A percentile compares a stretch with the other conserved stretches of the same genome.
Evolutionary conservation across 305 asterid species (phyloP).

Genomic region (Fraxinus velutina): DNA sequence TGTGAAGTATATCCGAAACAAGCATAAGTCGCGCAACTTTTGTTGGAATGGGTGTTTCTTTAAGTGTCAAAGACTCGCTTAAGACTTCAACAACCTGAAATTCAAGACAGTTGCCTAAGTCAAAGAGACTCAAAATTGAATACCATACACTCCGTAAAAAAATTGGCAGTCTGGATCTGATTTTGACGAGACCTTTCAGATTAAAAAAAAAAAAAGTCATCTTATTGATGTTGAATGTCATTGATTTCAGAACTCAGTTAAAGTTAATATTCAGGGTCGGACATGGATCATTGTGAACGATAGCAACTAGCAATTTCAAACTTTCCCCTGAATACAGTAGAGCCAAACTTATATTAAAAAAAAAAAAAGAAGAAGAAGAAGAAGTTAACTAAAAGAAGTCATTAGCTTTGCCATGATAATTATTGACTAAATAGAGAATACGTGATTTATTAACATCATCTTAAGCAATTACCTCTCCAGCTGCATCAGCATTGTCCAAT

Average conservation of each 20-base stretch:
- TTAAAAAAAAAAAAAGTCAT: neutral
- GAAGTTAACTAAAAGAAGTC: neutral
- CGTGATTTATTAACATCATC: neutral
- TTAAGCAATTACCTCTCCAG: slow-evolving; percentile 58
- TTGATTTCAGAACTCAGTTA: neutral
- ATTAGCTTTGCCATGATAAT: neutral
- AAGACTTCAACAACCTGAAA: slow-evolving; percentile 90
- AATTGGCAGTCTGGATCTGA: neutral
- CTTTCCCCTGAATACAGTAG: neutral
- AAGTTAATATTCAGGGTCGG: neutral
- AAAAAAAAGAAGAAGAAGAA: neutral
- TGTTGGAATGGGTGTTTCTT: slow-evolving; percentile 96
- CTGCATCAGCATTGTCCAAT: slow-evolving; percentile 97
- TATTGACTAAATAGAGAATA: neutral
- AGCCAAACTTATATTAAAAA: neutral
- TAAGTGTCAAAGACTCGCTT: slow-evolving; percentile 93
- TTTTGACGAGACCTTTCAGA: neutral
- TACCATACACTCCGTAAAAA: neutral
- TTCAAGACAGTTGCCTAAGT: neutral
- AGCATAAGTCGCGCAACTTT: slow-evolving; percentile 99
- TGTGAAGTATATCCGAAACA: slow-evolving; percentile 96
- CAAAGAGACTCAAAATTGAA: neutral
- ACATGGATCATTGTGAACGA: neutral
- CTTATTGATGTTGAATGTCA: neutral
- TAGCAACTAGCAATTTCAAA: neutral